Percentiles rank a stretch among this genome's conserved stretches.
These are phyloP conservation scores for Verticillium isaacii DNA, from an alignment of 2,329 filamentous ascomycete genomes.

Conservation along the genomic window DNA sequence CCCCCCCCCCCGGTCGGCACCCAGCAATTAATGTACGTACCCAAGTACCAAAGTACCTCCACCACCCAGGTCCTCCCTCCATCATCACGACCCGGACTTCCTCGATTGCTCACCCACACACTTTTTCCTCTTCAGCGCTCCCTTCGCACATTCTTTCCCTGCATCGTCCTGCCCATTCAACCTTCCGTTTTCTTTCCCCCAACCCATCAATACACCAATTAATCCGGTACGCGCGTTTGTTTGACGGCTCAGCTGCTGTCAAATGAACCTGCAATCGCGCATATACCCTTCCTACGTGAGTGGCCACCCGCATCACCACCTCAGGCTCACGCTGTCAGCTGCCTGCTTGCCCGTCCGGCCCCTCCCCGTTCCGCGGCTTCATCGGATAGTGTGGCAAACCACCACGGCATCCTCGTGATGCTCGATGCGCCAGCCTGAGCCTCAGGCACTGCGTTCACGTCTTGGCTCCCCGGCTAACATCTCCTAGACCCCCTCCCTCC, in stretches of 20 bases:
- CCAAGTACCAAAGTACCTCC: not conserved
- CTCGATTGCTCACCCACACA: not conserved
- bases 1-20: not conserved
- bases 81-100: not conserved
- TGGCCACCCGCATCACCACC: conserved; percentile 4
- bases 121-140: conserved; percentile 2
- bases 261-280: conserved; percentile 94
- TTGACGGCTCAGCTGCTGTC: conserved; percentile 83
- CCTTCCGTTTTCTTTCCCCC: conserved; percentile 17
- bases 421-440: not conserved
- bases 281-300: conserved; percentile 60
- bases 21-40: not conserved
- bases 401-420: not conserved
- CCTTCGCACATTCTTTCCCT: conserved; percentile 4
- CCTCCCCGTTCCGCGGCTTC: conserved; percentile 2
- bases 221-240: conserved; percentile 68
- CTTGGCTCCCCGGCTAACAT: conserved; percentile 13
- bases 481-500: conserved; percentile 48
- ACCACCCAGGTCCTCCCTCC: not conserved
- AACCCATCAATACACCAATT: conserved; percentile 9
- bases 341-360: not conserved
- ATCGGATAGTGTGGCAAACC: conserved; percentile 6
- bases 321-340: not conserved
- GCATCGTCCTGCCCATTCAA: conserved; percentile 11
- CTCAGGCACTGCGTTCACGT: conserved; percentile 4